Conservation (phyloP, 225 moss, liverwort and hornwort genomes). For the Polytrichum commune region DNA sequence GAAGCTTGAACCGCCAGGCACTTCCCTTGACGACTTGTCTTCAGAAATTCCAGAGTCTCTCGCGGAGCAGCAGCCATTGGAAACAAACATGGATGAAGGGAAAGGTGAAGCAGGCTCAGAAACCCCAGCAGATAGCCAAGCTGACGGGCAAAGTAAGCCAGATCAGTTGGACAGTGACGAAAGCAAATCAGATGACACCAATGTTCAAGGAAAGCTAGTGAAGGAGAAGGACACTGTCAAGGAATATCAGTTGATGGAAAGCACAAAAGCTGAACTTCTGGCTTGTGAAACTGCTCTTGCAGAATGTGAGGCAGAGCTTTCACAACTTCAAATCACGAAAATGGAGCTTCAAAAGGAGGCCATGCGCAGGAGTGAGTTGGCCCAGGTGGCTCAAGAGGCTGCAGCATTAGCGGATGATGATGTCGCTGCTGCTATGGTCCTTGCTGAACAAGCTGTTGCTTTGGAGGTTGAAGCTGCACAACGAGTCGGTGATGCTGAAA, state of each 20-base stretch:
- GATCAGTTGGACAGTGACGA: constrained; percentile 14
- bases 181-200: constrained; percentile 20
- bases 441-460: constrained; percentile 81
- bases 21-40: constrained; percentile 39
- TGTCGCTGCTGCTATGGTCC: constrained; percentile 66
- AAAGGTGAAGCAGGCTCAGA: constrained; percentile 20
- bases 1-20: constrained; percentile 52
- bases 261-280: constrained; percentile 36
- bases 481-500: constrained; percentile 68
- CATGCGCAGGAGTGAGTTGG: constrained; percentile 36
- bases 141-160: constrained; percentile 11
- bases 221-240: constrained; percentile 33
- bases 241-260: constrained; percentile 59
- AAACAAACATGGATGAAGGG: constrained; percentile 17
- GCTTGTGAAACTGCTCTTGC: constrained; percentile 32
- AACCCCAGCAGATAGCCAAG: constrained; percentile 12
- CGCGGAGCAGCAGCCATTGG: constrained; percentile 26
- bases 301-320: constrained; percentile 47
- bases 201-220: constrained; percentile 23
- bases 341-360: constrained; percentile 47
- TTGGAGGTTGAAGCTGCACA: constrained; percentile 73
- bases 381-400: constrained; percentile 43
- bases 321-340: constrained; percentile 34
- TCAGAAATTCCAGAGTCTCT: constrained; percentile 34
- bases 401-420: constrained; percentile 72